Conservation (phyloP, 306 rosid genomes). For the Cucumis cinereus region DNA sequence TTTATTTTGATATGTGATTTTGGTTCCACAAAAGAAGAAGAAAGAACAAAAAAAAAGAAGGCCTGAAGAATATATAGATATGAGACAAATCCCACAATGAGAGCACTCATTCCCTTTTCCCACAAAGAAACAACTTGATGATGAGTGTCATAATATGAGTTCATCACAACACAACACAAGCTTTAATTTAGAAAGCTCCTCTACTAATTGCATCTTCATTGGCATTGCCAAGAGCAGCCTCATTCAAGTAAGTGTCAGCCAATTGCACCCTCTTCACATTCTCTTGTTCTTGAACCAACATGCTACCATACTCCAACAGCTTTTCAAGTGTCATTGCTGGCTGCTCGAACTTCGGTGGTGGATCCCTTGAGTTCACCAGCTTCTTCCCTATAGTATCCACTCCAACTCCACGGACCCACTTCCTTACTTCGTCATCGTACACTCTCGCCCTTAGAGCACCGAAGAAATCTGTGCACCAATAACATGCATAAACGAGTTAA, state of each 20-base stretch:
- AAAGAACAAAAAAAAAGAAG: neutral
- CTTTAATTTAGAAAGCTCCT: constrained; percentile 20
- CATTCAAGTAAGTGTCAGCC: constrained; percentile 45
- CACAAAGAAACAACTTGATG: neutral
- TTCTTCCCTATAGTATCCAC: constrained; percentile 24
- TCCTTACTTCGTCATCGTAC: constrained; percentile 47
- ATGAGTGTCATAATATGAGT: neutral
- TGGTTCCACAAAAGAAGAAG: constrained; percentile 1
- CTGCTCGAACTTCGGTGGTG: constrained; percentile 37
- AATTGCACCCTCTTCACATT: constrained; percentile 49
- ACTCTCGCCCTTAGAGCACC: constrained; percentile 44
- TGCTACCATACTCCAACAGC: constrained; percentile 41
- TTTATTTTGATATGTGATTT: constrained; percentile 1
- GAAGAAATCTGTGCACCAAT: constrained; percentile 23
- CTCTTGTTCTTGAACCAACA: constrained; percentile 45
- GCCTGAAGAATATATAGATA: neutral
- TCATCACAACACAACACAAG: neutral
- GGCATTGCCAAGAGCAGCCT: constrained; percentile 44
- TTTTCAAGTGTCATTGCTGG: constrained; percentile 32
- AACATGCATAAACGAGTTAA: too few species aligned
- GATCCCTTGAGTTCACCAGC: constrained; percentile 42
- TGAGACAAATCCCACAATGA: neutral
- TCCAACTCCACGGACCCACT: constrained; percentile 28
- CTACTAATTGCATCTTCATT: constrained; percentile 25
- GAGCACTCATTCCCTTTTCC: neutral